Percentiles rank a stretch among this genome's conserved stretches.
phyloP scores from a whole-genome alignment of 768 basidiomycete species.

The Pisolithus sp. region DNA sequence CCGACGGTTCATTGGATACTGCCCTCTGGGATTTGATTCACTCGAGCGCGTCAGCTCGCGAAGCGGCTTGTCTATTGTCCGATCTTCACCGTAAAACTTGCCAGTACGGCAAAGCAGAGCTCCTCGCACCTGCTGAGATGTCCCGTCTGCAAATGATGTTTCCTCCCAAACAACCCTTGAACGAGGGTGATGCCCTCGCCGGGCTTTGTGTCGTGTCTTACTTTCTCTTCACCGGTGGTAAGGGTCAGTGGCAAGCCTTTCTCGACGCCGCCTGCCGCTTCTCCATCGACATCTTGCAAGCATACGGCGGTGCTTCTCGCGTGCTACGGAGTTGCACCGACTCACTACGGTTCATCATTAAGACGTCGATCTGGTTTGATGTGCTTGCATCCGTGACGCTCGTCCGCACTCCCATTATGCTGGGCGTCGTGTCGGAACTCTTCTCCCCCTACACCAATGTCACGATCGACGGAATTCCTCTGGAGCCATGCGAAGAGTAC shows the following conservation, averaged over 20 bases:
- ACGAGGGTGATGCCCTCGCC: constrained; percentile 71
- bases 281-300: constrained; percentile 44
- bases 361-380: constrained; percentile 85
- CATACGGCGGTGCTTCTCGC: constrained; percentile 33
- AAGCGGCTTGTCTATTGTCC: constrained; percentile 59
- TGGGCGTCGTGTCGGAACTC: constrained; percentile 47
- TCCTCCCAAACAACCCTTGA: constrained; percentile 20
- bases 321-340: constrained; percentile 40
- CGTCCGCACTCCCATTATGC: constrained; percentile 50
- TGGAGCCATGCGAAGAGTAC: constrained; percentile 35
- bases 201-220: constrained; percentile 71
- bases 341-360: constrained; percentile 67
- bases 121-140: constrained; percentile 19
- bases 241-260: constrained; percentile 63
- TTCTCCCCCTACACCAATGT: constrained; percentile 30
- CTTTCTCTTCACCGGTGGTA: constrained; percentile 72
- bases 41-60: constrained; percentile 39
- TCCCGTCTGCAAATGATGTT: constrained; percentile 17
- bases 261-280: constrained; percentile 55
- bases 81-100: constrained; percentile 42
- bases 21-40: constrained; percentile 49
- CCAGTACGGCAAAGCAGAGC: constrained; percentile 17
- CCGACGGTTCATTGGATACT: constrained; percentile 38
- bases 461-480: constrained; percentile 29
- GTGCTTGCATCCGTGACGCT: constrained; percentile 74